A percentile compares a stretch with the other conserved stretches of the same genome.
Conservation (phyloP, 495 filamentous ascomycete genomes). For the Tuber indicum region DNA sequence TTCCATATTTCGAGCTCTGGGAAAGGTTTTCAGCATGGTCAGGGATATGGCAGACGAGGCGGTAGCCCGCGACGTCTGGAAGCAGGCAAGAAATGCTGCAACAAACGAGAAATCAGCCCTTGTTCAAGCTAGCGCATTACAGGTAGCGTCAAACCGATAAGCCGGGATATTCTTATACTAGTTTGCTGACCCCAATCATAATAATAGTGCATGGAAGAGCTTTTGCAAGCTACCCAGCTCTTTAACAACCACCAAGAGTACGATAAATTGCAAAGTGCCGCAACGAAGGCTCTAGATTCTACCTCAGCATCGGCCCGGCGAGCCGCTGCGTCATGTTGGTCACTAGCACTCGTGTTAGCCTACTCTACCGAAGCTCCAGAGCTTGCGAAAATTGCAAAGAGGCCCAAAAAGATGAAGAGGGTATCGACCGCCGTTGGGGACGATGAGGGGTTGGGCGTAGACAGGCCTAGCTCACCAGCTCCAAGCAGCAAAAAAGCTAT, state of each 20-base stretch:
- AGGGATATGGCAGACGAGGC: conserved; percentile 71
- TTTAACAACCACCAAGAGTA: conserved; percentile 92
- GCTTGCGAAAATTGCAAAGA: conserved; percentile 54
- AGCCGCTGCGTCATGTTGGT: conserved; percentile 80
- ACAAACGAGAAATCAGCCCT: conserved; percentile 73
- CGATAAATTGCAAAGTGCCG: conserved; percentile 67
- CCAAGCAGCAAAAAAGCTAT: conserved; percentile 59
- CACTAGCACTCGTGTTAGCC: conserved; percentile 67
- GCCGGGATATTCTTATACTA: not conserved
- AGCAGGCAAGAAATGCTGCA: conserved; percentile 71
- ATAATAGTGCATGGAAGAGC: conserved; percentile 61
- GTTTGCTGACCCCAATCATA: conserved; percentile 12
- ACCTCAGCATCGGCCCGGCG: conserved; percentile 64
- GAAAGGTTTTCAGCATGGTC: conserved; percentile 67
- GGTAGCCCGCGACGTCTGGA: conserved; percentile 87
- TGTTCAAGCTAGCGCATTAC: conserved; percentile 60
- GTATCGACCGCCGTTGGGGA: conserved; percentile 58
- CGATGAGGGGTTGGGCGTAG: conserved; percentile 67
- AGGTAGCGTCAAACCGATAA: conserved; percentile 19
- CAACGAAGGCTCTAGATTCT: conserved; percentile 83
- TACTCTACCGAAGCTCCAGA: conserved; percentile 61
- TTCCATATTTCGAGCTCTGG: conserved; percentile 71
- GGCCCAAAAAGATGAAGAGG: conserved; percentile 55
- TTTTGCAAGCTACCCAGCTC: conserved; percentile 63
- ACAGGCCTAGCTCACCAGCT: conserved; percentile 67